Base-by-base conservation (phyloP, 331 rosid species). In the Phaseolus coccineus region DNA sequence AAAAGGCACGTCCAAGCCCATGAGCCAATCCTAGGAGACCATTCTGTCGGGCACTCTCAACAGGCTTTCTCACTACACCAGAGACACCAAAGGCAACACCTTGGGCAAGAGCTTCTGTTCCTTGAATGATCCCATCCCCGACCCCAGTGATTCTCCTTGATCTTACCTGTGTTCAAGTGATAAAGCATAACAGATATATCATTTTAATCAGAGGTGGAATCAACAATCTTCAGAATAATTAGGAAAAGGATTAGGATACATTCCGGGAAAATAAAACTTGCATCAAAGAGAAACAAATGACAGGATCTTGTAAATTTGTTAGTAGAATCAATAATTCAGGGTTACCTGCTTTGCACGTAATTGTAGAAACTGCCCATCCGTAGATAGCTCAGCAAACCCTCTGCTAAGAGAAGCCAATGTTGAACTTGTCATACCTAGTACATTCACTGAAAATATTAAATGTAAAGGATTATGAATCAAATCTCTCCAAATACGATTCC, bases 351-450 rank as follows among this genome's bases (percentile, higher is more conserved):
- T 96, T 28, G 99, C 94, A 65, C 98, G 99, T 73, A 96, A 81
- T 83, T 96, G 94, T 82, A 85, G 71, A 86, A 96, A 96, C 80
- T 89, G 97, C 63, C 99, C 99, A 87, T 96, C 99, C 5, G 98
- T 96, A 48, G 99, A 96, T 78, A 96, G 96, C 86, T 93, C 97
- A 9, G 99, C 99, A 81, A 96, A 93, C 74, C 99, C 99, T 85
- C 87, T 93, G 83, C 99, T 90, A 62, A 96, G 87, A 75, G 99
- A 96, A 70, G 99, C 90, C 75, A 96, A 79, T 2, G 99, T 96
- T 89, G 99, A 96, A 77, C 99, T 96, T 71, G 99, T 89, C 98
- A 96, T 93, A 80, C 99, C 98, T 69, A 96, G 91, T 28, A 96
- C 99, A 86, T 96, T 94, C 6, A 96, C 96, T 6, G 97, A 93